Conservation (phyloP, 192 early-diverging fungal species). For the Umbelopsis sp. region DNA sequence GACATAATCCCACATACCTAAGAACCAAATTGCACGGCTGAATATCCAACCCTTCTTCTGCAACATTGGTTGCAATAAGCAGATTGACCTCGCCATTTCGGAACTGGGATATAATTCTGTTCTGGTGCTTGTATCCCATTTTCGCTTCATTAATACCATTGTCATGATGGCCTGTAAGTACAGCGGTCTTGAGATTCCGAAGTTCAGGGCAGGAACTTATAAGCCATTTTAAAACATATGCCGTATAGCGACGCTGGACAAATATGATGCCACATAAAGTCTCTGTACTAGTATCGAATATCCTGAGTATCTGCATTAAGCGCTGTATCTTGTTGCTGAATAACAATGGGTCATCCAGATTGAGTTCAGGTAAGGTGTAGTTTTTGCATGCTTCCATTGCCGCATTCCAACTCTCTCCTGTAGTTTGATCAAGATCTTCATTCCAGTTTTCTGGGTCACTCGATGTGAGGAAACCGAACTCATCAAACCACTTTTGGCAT, state of each 20-base stretch:
- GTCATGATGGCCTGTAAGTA: slow-evolving; percentile 63
- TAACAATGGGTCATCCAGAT: slow-evolving; percentile 20
- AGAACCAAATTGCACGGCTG: slow-evolving; percentile 89
- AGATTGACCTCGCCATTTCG: slow-evolving; percentile 68
- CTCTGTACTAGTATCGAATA: slow-evolving; percentile 40
- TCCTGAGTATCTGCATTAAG: slow-evolving; percentile 63
- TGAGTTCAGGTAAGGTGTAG: slow-evolving; percentile 32
- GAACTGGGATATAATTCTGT: slow-evolving; percentile 67
- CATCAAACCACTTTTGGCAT: slow-evolving; percentile 55
- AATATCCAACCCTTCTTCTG: slow-evolving; percentile 95
- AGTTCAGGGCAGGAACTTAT: slow-evolving; percentile 60
- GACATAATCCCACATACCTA: slow-evolving; percentile 42
- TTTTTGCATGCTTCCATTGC: slow-evolving; percentile 1
- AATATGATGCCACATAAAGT: slow-evolving; percentile 92
- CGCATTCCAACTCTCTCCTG: no score
- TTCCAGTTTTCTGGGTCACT: no score
- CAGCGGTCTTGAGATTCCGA: slow-evolving; percentile 41
- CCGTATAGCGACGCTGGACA: slow-evolving; percentile 72
- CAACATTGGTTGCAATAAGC: slow-evolving; percentile 89
- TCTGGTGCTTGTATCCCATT: slow-evolving; percentile 59
- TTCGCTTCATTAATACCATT: slow-evolving; percentile 41
- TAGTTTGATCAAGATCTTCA: no score
- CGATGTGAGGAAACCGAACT: slow-evolving; percentile 20
- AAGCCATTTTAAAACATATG: slow-evolving; percentile 56
- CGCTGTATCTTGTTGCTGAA: slow-evolving; percentile 73